Evolutionary conservation across 2,329 filamentous ascomycete genomes (phyloP), one percentile per base, ranked within the genome.

Genomic region (Alternaria sp.): DNA sequence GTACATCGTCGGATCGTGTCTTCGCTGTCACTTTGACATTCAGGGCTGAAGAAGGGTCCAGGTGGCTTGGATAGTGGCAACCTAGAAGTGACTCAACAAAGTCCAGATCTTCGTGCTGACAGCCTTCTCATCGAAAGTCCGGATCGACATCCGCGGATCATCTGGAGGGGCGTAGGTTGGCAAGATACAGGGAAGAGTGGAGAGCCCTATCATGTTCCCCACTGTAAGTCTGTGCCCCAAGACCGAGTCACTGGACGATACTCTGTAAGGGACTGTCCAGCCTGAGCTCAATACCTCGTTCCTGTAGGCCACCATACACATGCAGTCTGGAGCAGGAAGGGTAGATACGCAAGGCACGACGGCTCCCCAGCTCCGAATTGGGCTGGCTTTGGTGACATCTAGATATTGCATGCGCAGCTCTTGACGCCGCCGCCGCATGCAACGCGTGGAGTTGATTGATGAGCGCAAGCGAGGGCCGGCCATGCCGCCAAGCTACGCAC

Each of bases 371-470:
- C 65, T 53, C 68, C 67, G 67, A 69, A 45, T 62, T 26, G 50
- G 67, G 49, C 26, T 65, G 55, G 50, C 50, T 30, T 66, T 59
- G 61, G 50, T 59, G 66, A 66, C 66, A 53, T 65, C 50, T 36
- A 67, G 59, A 69, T 71, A 73, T 74, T 73, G 59, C 65, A 65
- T 36, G 23, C 65, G 71, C 72, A 71, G 67, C 26, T 36, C n/a
- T 52, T 52, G 46, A 58, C 45, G 45, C 45, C 32, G 55, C 47
- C 57, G 46, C 51, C 46, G 45, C 53, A 46, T 61, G 55, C 58
- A 66, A 54, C 61, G 53, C 57, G 57, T 62, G 59, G 59, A 36
- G 32, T 19, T 49, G 46, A 51, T 59, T 59, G 62, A 61, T 59
- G 54, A 21, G 51, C 54, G 50, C 50, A 60, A 60, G 63, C 58